Conservation (phyloP, 1,284 basidiomycete species). For the Ganoderma boninense region DNA sequence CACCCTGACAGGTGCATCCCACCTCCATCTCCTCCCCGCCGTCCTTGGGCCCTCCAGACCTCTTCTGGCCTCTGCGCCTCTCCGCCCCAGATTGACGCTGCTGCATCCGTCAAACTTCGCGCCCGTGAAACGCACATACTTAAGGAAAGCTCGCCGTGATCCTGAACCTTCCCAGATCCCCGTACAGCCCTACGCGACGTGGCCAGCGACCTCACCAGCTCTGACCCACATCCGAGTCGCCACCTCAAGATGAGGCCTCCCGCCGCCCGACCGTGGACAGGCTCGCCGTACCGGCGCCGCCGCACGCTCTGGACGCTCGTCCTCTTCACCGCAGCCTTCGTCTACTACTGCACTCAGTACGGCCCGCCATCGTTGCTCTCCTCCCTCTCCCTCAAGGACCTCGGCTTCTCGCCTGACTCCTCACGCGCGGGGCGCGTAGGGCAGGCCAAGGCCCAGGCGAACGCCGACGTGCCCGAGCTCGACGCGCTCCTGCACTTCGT, state of each 20-base stretch:
- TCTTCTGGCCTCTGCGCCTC: neutral
- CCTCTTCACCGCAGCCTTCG: slow-evolving; percentile 39
- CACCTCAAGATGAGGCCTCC: neutral
- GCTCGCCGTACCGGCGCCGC: slow-evolving; percentile 51
- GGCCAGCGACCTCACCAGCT: neutral
- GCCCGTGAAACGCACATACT: slow-evolving; percentile 1
- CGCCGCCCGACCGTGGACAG: slow-evolving; percentile 24
- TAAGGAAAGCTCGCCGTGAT: neutral
- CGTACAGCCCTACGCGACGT: neutral
- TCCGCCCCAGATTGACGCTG: slow-evolving; percentile 12
- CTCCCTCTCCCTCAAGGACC: slow-evolving; percentile 37
- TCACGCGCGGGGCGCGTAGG: slow-evolving; percentile 39
- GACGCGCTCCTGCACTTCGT: slow-evolving; percentile 73
- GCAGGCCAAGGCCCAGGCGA: slow-evolving; percentile 36
- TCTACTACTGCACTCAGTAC: slow-evolving; percentile 41
- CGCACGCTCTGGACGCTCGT: slow-evolving; percentile 49
- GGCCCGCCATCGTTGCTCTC: slow-evolving; percentile 34
- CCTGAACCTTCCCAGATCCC: neutral
- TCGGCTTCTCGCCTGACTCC: slow-evolving; percentile 37
- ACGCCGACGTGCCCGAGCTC: slow-evolving; percentile 54
- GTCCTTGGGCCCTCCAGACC: neutral
- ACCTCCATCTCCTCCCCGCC: neutral
- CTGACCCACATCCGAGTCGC: neutral
- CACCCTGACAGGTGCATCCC: neutral
- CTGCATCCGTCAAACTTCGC: neutral